Percentiles rank a stretch among this genome's conserved stretches.
These are phyloP conservation scores for Kodamaea nitidulidarum DNA, from an alignment of 805 yeast genomes.

Conservation along the genomic window DNA sequence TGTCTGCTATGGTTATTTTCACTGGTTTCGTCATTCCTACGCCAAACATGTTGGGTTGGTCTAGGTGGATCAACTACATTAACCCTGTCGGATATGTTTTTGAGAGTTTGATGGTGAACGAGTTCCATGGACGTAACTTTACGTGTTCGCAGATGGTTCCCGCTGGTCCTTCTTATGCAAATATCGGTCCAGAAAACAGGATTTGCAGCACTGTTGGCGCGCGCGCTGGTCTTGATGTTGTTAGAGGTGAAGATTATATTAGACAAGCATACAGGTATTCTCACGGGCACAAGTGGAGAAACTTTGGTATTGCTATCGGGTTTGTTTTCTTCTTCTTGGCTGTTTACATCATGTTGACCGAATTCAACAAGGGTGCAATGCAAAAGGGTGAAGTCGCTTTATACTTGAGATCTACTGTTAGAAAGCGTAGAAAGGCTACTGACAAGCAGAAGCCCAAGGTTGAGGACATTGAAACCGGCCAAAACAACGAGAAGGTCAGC, in stretches of 20 bases:
- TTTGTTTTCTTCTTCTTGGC: slow-evolving; percentile 52
- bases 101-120: slow-evolving; percentile 56
- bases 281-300: slow-evolving; percentile 55
- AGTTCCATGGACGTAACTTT: slow-evolving; percentile 46
- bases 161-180: slow-evolving; percentile 33
- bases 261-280: slow-evolving; percentile 40
- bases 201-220: slow-evolving; percentile 25
- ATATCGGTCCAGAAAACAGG: slow-evolving; percentile 31
- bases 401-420: slow-evolving; percentile 49
- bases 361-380: slow-evolving; percentile 56
- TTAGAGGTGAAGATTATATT: slow-evolving; percentile 30
- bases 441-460: slow-evolving; percentile 19
- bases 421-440: slow-evolving; percentile 41
- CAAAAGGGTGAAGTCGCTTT: slow-evolving; percentile 70
- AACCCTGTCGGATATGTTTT: slow-evolving; percentile 41
- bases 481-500: slow-evolving; percentile 16
- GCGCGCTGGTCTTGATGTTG: slow-evolving; percentile 18
- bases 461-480: slow-evolving; percentile 23
- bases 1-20: slow-evolving; percentile 53
- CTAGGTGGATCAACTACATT: slow-evolving; percentile 45
- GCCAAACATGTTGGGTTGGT: slow-evolving; percentile 53
- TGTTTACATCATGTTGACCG: slow-evolving; percentile 52
- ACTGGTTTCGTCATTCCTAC: slow-evolving; percentile 45
- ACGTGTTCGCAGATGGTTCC: slow-evolving; percentile 50
- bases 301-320: slow-evolving; percentile 57